Conservation (phyloP, 139 green algal species). For the Chlorella sp. region DNA sequence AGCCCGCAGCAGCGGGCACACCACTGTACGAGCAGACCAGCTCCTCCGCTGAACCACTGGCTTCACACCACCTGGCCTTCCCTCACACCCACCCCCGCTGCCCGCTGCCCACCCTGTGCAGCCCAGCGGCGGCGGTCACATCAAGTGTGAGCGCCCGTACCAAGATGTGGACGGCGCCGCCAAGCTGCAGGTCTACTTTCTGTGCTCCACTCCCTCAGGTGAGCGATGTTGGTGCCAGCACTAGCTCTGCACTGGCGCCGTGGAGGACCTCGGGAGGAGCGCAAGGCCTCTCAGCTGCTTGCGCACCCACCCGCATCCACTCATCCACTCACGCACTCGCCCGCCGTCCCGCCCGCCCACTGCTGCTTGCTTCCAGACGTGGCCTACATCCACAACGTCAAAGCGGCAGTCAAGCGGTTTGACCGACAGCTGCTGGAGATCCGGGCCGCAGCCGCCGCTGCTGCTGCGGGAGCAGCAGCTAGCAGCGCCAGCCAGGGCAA, state of each 20-base stretch:
- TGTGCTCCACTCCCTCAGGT: constrained; percentile 22
- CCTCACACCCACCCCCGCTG: no score
- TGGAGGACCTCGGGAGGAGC: no score
- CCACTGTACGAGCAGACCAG: no score
- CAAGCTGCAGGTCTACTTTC: constrained; percentile 36
- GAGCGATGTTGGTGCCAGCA: neutral
- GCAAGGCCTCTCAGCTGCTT: no score
- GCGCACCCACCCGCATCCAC: no score
- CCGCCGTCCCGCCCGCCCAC: no score
- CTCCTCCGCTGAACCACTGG: no score
- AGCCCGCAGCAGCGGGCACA: no score
- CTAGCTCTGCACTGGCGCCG: no score
- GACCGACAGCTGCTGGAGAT: constrained; percentile 1
- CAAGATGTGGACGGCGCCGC: constrained; percentile 12
- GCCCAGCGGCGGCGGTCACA: constrained; percentile 17
- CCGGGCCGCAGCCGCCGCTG: neutral
- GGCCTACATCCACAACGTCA: neutral
- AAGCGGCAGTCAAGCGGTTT: constrained; percentile 13
- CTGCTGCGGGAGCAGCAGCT: neutral
- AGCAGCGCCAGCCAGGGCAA: neutral
- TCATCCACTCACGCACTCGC: no score
- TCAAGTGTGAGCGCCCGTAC: constrained; percentile 16
- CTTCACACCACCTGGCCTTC: no score
- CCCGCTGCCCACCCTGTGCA: no score
- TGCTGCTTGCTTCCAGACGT: neutral